These are phyloP conservation scores for Tetrahymena thermophila DNA, from an alignment of 73 alveolate species.

Conservation along the genomic window DNA sequence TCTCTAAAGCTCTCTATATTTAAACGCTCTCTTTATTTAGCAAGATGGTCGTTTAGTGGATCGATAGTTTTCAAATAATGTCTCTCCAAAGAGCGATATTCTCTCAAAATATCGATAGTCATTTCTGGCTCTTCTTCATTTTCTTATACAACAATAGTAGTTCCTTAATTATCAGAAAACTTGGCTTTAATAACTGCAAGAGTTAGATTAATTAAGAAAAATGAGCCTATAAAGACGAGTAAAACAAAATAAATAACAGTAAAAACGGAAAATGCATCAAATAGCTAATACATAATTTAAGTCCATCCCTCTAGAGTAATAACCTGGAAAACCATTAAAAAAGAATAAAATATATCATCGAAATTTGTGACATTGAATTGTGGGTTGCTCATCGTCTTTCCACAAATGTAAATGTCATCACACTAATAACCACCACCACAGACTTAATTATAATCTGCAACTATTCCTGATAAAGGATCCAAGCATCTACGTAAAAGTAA, in stretches of 20 bases:
- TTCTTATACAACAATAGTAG: background rate
- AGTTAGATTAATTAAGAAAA: conserved; percentile 78
- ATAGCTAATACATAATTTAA: conserved; percentile 30
- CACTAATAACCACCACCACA: conserved; percentile 48
- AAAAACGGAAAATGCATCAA: conserved; percentile 33
- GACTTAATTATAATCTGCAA: conserved; percentile 16
- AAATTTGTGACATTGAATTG: conserved; percentile 71
- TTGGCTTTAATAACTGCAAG: conserved; percentile 88
- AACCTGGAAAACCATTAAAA: conserved; percentile 48
- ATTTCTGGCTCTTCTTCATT: background rate
- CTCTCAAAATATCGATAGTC: background rate
- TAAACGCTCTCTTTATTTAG: background rate
- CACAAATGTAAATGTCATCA: conserved; percentile 77
- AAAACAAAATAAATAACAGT: conserved; percentile 62
- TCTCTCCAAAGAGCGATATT: background rate
- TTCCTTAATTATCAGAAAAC: conserved; percentile 25
- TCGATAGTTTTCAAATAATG: background rate
- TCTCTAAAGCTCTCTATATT: background rate
- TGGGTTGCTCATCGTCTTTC: conserved; percentile 83
- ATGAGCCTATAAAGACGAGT: conserved; percentile 80
- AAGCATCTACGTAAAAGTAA: conserved; percentile 74
- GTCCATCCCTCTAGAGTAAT: conserved; percentile 83
- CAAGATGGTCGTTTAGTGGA: background rate
- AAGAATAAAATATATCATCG: conserved; percentile 66
- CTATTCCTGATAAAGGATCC: conserved; percentile 56